A percentile compares a stretch with the other conserved stretches of the same genome.
Evolutionary conservation across 1,139 yeast genomes (phyloP).

Genomic region (Protomyces macrosporus): DNA sequence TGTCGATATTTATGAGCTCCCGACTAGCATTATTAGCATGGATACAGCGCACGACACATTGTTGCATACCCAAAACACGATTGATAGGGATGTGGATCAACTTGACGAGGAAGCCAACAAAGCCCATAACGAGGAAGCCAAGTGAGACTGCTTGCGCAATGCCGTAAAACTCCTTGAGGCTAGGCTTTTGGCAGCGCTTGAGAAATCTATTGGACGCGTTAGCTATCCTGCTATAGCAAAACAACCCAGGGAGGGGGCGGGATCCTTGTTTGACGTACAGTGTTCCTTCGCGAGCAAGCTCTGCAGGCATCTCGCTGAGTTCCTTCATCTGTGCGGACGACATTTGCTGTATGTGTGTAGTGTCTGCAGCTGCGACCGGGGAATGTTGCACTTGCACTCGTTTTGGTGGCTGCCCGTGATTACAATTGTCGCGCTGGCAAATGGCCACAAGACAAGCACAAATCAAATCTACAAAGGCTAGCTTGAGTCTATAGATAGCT

Average conservation of each 20-base stretch:
- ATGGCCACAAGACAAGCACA: not conserved
- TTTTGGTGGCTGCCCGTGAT: no score
- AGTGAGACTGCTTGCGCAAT: slow-evolving; percentile 30
- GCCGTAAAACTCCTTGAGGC: slow-evolving; percentile 26
- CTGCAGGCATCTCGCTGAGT: slow-evolving; percentile 23
- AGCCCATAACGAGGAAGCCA: slow-evolving; percentile 31
- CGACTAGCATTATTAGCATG: not conserved
- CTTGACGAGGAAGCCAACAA: slow-evolving; percentile 30
- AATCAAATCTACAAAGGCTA: not conserved
- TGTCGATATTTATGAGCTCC: not conserved
- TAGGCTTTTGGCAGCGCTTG: slow-evolving; percentile 30
- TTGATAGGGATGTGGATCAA: slow-evolving; percentile 30
- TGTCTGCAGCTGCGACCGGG: no score
- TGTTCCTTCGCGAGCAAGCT: slow-evolving; percentile 23
- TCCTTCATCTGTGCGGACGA: slow-evolving; percentile 9
- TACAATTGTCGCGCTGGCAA: not conserved
- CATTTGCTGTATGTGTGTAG: not conserved
- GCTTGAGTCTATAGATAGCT: not conserved
- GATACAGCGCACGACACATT: not conserved
- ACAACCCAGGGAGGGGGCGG: not conserved
- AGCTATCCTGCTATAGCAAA: not conserved
- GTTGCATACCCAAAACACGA: slow-evolving; percentile 25
- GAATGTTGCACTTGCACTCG: no score
- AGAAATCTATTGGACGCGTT: slow-evolving; percentile 2
- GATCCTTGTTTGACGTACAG: not conserved